Percentiles rank a stretch among this genome's conserved stretches.
phyloP scores from a whole-genome alignment of 140 eudicot species.

The Bidens hawaiensis region DNA sequence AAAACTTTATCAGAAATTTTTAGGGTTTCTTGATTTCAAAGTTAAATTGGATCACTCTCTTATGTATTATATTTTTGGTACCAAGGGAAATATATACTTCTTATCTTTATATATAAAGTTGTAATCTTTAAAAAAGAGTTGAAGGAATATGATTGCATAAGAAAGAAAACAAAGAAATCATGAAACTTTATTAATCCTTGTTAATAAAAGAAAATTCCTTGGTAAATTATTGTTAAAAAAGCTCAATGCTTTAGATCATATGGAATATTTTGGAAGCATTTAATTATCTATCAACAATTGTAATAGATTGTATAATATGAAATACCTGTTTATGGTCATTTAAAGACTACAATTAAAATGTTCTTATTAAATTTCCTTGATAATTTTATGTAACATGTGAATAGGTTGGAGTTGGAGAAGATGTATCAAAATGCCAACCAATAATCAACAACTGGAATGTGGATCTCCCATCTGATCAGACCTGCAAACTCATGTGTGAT shows the following conservation, averaged over 20 bases:
- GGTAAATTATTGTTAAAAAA: not conserved
- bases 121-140: not conserved
- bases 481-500: conserved; percentile 28
- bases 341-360: not conserved
- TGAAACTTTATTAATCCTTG: not conserved
- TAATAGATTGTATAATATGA: not conserved
- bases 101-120: not conserved
- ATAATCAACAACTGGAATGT: conserved; percentile 28
- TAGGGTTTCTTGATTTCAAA: not conserved
- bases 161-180: not conserved
- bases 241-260: not conserved
- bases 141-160: too few species aligned
- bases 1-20: too few species aligned
- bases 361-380: not conserved
- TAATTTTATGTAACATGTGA: not conserved
- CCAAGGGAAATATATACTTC: not conserved
- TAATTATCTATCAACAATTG: not conserved
- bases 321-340: not conserved
- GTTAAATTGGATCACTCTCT: too few species aligned
- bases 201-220: not conserved
- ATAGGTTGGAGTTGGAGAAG: conserved; percentile 27
- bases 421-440: conserved; percentile 14
- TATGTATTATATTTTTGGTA: too few species aligned
- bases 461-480: conserved; percentile 31
- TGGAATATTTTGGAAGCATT: not conserved